phyloP scores from a whole-genome alignment of 2,329 filamentous ascomycete genomes.

The Plenodomus biglobosus region DNA sequence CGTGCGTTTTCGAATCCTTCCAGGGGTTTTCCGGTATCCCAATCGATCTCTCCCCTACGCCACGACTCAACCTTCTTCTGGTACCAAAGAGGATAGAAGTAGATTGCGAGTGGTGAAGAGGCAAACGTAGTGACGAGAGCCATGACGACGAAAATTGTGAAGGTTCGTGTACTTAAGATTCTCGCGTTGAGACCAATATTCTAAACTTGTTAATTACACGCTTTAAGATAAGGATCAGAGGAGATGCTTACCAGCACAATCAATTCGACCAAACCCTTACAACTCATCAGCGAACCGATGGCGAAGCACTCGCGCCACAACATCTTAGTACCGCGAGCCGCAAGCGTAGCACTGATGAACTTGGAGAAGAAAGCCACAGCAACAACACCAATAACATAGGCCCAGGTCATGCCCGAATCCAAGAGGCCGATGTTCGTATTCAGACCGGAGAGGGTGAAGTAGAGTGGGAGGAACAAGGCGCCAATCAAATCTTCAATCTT shows the following conservation, averaged over 20 bases:
- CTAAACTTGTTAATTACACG: constrained; percentile 41
- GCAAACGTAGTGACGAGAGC: constrained; percentile 81
- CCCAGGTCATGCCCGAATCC: constrained; percentile 81
- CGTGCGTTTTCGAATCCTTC: constrained; percentile 43
- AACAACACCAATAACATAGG: constrained; percentile 82
- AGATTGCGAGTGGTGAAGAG: constrained; percentile 74
- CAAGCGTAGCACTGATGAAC: constrained; percentile 77
- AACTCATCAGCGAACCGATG: constrained; percentile 92
- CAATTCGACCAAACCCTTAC: constrained; percentile 90
- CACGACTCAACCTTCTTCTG: constrained; percentile 71
- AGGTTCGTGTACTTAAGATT: constrained; percentile 77
- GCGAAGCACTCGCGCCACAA: constrained; percentile 89
- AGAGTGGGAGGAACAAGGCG: constrained; percentile 82
- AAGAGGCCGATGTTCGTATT: constrained; percentile 85
- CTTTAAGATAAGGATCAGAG: too few species aligned
- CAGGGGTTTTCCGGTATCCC: constrained; percentile 63
- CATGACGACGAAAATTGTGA: constrained; percentile 96
- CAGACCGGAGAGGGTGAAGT: constrained; percentile 89
- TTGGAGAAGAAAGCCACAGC: constrained; percentile 82
- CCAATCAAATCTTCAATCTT: constrained; percentile 92
- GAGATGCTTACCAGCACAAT: constrained; percentile 75
- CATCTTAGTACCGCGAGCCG: constrained; percentile 73
- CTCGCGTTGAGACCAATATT: constrained; percentile 82
- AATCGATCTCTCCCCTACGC: constrained; percentile 87
- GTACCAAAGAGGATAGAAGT: constrained; percentile 76